Evolutionary conservation across 106 monocot species (phyloP), one percentile per base, ranked within the genome.

Genomic region (Acorus gramineus): DNA sequence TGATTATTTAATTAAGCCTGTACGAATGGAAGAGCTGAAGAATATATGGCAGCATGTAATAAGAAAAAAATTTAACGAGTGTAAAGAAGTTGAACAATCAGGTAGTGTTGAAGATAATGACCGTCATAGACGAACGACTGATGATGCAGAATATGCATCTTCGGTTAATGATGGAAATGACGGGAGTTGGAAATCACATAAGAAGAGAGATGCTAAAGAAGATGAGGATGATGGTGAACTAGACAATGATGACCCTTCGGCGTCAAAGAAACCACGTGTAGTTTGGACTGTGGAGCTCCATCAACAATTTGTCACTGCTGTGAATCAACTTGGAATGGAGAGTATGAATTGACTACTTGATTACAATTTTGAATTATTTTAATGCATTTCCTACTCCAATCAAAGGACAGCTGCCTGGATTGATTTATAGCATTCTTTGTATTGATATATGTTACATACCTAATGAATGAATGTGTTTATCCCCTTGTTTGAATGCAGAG

Each of bases 31-130:
- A 57, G 74, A 75, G 44, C 44, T 75, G 14, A 75, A 68, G 60
- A 68, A 75, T 43, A 62, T 75, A 42, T 75, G 74, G 74, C 68
- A 75, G 42, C 74, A 75, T 57, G 74, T 68, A 11, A 56, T 75
- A n/a, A 61, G 74, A 2, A 75, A 68, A 56, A 68, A 50, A 57
- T 50, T 56, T 55, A 75, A 56, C 56, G 74, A 56, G 48, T 62
- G 49, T 44, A 75, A 75, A 50, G 74, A 75, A 6, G 55, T 68
- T 56, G 68, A 75, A 14, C 66, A 61, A 14, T 75, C 62, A 54
- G 53, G 68, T n/a, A 68, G 62, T 62, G 2, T 62, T 6, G 74
- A 74, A 4, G 61, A 75, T 42, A 48, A 54, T 4, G 68, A 75
- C 28, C 12, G 50, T 10, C 53, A 60, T 50, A 59, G 58, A 12